Conservation (phyloP, 257 asterid genomes). For the Scutellaria baicalensis region DNA sequence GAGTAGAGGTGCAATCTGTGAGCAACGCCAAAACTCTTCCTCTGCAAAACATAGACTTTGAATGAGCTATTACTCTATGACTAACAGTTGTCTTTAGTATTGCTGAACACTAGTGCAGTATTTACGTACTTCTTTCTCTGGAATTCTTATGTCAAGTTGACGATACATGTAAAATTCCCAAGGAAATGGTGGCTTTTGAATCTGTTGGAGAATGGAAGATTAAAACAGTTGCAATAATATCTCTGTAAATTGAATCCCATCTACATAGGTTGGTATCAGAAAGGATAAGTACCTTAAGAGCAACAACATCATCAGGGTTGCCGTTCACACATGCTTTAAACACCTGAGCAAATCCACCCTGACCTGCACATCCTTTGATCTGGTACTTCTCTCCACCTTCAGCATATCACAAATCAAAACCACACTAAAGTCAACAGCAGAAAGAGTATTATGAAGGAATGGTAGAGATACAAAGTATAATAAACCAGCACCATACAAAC, state of each 20-base stretch:
- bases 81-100: background rate
- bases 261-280: background rate
- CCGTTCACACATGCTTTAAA: conserved; percentile 68
- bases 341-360: conserved; percentile 98
- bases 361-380: conserved; percentile 97
- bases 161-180: conserved; percentile 98
- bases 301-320: conserved; percentile 76
- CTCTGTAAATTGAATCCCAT: conserved; percentile 10
- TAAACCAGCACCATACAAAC: background rate
- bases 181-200: conserved; percentile 99
- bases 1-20: conserved; percentile 84
- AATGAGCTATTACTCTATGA: conserved; percentile 17
- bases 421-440: conserved; percentile 12
- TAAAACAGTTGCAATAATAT: conserved; percentile 8
- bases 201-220: conserved; percentile 33
- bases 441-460: conserved; percentile 13
- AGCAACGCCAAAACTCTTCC: conserved; percentile 77
- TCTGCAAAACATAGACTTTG: conserved; percentile 38
- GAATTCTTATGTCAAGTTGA: conserved; percentile 78
- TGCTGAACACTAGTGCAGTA: background rate
- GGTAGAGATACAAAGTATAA: background rate
- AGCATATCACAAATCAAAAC: conserved; percentile 19
- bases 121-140: conserved; percentile 56
- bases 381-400: conserved; percentile 85
- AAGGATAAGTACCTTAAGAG: conserved; percentile 64